These are phyloP conservation scores for Plenodomus tracheiphilus DNA, from an alignment of 2,329 filamentous ascomycete species.

Conservation along the genomic window DNA sequence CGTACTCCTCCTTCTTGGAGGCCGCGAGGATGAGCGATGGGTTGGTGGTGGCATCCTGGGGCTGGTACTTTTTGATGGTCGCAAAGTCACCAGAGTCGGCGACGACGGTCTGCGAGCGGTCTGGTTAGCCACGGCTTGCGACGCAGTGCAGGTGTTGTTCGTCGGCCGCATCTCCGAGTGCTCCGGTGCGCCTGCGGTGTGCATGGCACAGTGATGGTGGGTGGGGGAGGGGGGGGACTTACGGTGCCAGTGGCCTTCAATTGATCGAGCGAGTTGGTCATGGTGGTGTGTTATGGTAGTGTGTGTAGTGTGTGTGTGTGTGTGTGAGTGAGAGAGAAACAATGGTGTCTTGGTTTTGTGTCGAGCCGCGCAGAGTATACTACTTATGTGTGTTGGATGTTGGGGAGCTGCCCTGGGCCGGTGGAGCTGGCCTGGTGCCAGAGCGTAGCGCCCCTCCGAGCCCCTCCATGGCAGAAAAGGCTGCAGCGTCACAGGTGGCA, in stretches of 20 bases:
- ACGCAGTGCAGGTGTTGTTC: conserved; percentile 4
- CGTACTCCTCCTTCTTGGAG: conserved; percentile 97
- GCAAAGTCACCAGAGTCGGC: conserved; percentile 85
- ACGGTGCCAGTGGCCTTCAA: conserved; percentile 97
- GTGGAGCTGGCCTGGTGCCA: conserved; percentile 23
- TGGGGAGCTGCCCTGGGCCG: conserved; percentile 20
- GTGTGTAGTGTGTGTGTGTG: conserved; percentile 5
- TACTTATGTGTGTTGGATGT: conserved; percentile 17
- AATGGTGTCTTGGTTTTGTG: conserved; percentile 6
- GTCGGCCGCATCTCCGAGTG: conserved; percentile 12
- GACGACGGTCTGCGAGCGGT: conserved; percentile 74
- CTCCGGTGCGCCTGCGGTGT: neutral
- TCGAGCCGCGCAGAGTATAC: conserved; percentile 6
- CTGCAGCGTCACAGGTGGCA: conserved; percentile 41
- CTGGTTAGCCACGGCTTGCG: neutral
- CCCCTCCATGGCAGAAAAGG: conserved; percentile 32
- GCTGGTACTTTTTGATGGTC: conserved; percentile 99
- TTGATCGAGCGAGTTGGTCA: conserved; percentile 92
- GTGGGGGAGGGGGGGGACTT: conserved; percentile 53
- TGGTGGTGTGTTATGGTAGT: conserved; percentile 46
- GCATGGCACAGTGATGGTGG: neutral
- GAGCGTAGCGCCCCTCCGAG: conserved; percentile 20
- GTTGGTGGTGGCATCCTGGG: conserved; percentile 99
- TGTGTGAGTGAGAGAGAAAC: conserved; percentile 19
- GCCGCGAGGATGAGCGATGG: conserved; percentile 97